Base-by-base conservation (phyloP, 495 filamentous ascomycete species). In the Pseudevernia furfuracea region DNA sequence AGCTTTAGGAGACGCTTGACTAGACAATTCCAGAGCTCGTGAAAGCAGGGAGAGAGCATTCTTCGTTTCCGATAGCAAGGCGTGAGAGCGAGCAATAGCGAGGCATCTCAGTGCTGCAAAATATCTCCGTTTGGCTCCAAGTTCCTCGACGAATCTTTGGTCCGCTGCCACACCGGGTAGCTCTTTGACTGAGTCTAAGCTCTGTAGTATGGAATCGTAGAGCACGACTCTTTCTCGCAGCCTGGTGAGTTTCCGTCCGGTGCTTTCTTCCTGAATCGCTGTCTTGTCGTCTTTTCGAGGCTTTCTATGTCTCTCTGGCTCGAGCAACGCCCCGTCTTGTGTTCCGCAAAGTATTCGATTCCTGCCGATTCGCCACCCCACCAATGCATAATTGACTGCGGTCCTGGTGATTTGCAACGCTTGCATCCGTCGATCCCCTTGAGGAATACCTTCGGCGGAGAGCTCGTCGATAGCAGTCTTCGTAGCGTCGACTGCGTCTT, bases 381-480 rank as follows among this genome's bases (percentile, higher is more conserved):
- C 86, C 73, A 97, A 82, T 67, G 87, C 87, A 72, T 93, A 97
- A 73, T 95, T 95, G 36, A 97, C 90, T 2, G 92, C 90, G 0
- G 95, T 96, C 28, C 89, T 86, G 9, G 92, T 96, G 64, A 97
- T 89, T 59, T 96, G 92, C 49, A 99, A 79, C 64, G 90, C 87
- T 75, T 99, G 95, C 88, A 97, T 89, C 53, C 91, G 83, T 58
- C 82, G 81, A 70, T 99, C 94, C 60, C 90, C 84, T 70, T 89
- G 87, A n/a, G 87, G 81, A 36, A 96, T 85, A 2, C 90, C 89
- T 69, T 97, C 95, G 66, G 79, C 84, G 53, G 82, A 81, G 36
- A 96, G 79, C 71, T 97, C 94, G 63, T 97, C 94, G 67, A 97
- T 93, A 30, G 91, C 91, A 60, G 87, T 87, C 70, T 95, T 95